phyloP scores from a whole-genome alignment of 805 yeast genomes.

The Lipomyces lipofer region DNA sequence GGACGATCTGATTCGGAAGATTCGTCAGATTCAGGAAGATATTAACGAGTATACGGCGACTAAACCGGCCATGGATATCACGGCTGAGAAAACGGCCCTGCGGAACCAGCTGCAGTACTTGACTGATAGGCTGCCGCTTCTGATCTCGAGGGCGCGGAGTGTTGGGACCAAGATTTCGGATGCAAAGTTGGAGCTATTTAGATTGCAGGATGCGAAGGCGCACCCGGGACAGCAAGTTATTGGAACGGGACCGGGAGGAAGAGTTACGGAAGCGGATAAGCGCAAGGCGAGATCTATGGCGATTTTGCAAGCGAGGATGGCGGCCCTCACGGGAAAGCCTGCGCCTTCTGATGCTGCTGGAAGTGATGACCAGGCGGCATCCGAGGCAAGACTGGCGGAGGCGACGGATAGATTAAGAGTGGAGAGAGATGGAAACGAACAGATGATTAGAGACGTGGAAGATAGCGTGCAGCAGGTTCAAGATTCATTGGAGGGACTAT shows the following conservation, averaged over 20 bases:
- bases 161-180: constrained; percentile 69
- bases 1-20: constrained; percentile 62
- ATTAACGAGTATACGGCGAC: constrained; percentile 35
- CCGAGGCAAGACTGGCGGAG: constrained; percentile 45
- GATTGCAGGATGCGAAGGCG: constrained; percentile 54
- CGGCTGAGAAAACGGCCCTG: constrained; percentile 53
- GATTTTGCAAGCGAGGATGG: constrained; percentile 80
- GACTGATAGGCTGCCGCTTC: constrained; percentile 69
- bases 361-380: constrained; percentile 54
- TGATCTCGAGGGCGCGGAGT: constrained; percentile 61
- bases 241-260: constrained; percentile 88
- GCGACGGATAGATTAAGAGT: constrained; percentile 53
- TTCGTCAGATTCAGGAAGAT: constrained; percentile 48
- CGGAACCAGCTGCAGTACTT: constrained; percentile 58
- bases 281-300: constrained; percentile 80
- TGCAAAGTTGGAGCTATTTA: constrained; percentile 64
- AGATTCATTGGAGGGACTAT: constrained; percentile 47
- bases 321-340: constrained; percentile 82
- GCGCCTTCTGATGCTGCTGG: constrained; percentile 45
- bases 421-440: constrained; percentile 58
- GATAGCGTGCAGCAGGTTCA: constrained; percentile 65
- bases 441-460: constrained; percentile 69
- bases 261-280: constrained; percentile 78
- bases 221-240: constrained; percentile 65
- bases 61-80: constrained; percentile 36